These are phyloP conservation scores for Ophiostoma perfectum DNA, from an alignment of 2,329 filamentous ascomycete genomes.

Conservation along the genomic window DNA sequence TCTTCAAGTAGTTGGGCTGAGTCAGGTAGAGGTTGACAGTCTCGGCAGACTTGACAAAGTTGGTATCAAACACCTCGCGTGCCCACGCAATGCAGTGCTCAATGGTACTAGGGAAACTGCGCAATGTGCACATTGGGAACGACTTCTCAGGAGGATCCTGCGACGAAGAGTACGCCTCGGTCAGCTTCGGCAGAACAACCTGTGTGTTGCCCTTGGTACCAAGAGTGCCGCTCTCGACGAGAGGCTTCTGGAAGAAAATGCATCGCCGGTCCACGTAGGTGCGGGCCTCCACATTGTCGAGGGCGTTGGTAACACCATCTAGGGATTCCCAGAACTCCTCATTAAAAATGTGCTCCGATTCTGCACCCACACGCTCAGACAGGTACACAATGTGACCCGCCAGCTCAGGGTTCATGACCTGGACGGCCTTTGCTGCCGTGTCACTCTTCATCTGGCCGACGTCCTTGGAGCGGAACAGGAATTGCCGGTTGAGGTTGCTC, in stretches of 20 bases:
- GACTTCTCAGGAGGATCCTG: slow-evolving; percentile 98
- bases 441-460: slow-evolving; percentile 97
- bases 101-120: slow-evolving; percentile 96
- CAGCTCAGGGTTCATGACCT: slow-evolving; percentile 92
- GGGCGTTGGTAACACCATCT: slow-evolving; percentile 90
- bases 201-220: slow-evolving; percentile 99
- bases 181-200: slow-evolving; percentile 82
- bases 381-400: slow-evolving; percentile 77
- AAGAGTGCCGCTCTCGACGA: slow-evolving; percentile 95
- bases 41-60: slow-evolving; percentile 89
- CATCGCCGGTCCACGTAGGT: slow-evolving; percentile 95
- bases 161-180: slow-evolving; percentile 91
- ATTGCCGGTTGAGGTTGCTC: slow-evolving; percentile 96
- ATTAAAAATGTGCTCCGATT: slow-evolving; percentile 92
- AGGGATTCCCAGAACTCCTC: slow-evolving; percentile 84
- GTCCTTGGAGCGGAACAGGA: slow-evolving; percentile 88
- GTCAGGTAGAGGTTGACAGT: slow-evolving; percentile 91
- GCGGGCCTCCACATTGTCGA: slow-evolving; percentile 95
- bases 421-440: slow-evolving; percentile 80
- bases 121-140: slow-evolving; percentile 96
- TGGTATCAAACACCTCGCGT: slow-evolving; percentile 89
- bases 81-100: slow-evolving; percentile 99
- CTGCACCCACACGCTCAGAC: slow-evolving; percentile 82
- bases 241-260: slow-evolving; percentile 95
- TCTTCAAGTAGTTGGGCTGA: slow-evolving; percentile 83